Evolutionary conservation across 179 eudicot species (phyloP).

Genomic region (Corrigiola litoralis): DNA sequence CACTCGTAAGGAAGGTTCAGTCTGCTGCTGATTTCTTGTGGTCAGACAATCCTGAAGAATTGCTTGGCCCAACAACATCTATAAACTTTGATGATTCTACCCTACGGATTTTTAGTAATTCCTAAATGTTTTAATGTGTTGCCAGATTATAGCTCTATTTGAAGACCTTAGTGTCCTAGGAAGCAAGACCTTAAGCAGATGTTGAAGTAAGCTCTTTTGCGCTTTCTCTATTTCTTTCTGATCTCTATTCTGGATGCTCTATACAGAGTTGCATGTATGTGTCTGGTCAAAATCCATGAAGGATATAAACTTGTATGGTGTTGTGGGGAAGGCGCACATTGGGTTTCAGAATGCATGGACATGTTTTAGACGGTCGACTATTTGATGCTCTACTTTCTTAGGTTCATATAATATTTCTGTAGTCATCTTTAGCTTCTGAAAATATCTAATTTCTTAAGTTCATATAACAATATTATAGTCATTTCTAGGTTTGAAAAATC

Average conservation of each 20-base stretch:
- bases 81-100: slow-evolving; percentile 56
- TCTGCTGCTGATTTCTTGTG: slow-evolving; percentile 76
- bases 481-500: no score
- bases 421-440: no score
- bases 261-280: neutral
- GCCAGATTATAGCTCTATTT: slow-evolving; percentile 66
- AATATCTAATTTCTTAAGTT: no score
- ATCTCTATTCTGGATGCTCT: neutral
- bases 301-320: neutral
- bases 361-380: neutral
- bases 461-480: no score
- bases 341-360: neutral
- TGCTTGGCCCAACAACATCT: slow-evolving; percentile 73
- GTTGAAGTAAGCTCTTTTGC: slow-evolving; percentile 52
- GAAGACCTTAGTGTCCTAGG: slow-evolving; percentile 84
- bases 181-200: slow-evolving; percentile 92
- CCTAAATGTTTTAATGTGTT: slow-evolving; percentile 6
- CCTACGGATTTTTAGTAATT: slow-evolving; percentile 3
- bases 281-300: neutral
- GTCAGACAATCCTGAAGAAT: slow-evolving; percentile 63
- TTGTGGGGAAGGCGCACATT: neutral
- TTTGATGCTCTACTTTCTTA: no score
- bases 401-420: no score
- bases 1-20: slow-evolving; percentile 64
- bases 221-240: neutral